These are phyloP conservation scores for Nymphaea thermarum DNA, from an alignment of 164 flowering plant species.

Conservation along the genomic window DNA sequence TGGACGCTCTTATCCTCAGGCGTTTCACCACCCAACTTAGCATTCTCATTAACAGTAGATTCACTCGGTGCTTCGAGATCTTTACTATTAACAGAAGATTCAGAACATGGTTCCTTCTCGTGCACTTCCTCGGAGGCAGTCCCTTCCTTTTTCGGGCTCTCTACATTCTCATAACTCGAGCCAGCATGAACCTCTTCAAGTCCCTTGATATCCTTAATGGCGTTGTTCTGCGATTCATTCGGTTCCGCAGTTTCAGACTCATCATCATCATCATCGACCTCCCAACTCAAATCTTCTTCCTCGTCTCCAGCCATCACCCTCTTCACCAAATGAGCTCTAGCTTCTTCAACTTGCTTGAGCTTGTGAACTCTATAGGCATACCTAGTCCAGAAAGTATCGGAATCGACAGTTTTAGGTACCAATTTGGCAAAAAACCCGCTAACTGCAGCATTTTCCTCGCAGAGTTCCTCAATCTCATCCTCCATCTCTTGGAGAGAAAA, in stretches of 20 bases:
- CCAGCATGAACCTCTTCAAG: neutral
- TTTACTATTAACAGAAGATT: neutral
- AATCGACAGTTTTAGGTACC: conserved; percentile 44
- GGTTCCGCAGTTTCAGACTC: neutral
- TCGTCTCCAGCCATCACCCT: conserved; percentile 57
- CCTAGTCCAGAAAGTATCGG: conserved; percentile 58
- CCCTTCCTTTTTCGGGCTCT: neutral
- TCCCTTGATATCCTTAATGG: neutral
- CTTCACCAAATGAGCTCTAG: conserved; percentile 60
- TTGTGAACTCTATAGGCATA: conserved; percentile 54
- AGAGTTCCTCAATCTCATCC: conserved; percentile 43
- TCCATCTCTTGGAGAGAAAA: conserved; percentile 41
- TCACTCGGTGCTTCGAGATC: neutral
- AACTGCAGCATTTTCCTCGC: conserved; percentile 34
- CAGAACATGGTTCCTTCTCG: neutral
- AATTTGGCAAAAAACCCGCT: conserved; percentile 34
- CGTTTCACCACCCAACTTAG: neutral
- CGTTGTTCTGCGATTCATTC: neutral
- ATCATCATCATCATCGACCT: conserved; percentile 53
- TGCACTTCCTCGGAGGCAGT: neutral
- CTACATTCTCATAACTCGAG: neutral
- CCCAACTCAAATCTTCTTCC: conserved; percentile 73
- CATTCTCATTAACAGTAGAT: neutral
- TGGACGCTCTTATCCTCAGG: neutral
- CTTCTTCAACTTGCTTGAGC: conserved; percentile 59